Evolutionary conservation across 164 flowering plant genomes (phyloP), one percentile per base, ranked within the genome.

Genomic region (Magnolia changhungtana): DNA sequence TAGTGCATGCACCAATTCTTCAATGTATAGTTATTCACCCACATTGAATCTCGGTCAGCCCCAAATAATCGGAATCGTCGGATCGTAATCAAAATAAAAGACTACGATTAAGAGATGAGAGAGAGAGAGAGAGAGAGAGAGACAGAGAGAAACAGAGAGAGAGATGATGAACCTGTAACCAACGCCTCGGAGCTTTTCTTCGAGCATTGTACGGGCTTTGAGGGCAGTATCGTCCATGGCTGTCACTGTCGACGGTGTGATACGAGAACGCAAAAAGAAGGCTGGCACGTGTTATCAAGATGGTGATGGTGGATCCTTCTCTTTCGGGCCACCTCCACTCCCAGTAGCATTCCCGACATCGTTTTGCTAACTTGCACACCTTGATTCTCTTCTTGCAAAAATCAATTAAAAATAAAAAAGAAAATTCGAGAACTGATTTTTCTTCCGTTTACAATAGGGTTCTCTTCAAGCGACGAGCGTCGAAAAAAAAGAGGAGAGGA

Each of bases 271-370:
- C 50, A 37, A 50, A 50, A 69, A 27, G 65, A n/a, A 6, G 76
- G 73, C 16, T 73, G 63, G 7, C 70, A 76, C 20, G 50, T 31
- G 51, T 8, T 64, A 18, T 71, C 69, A 27, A 76, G 86, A 68
- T 67, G 81, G 21, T 50, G 64, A 71, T 73, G 81, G 21, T 59
- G 63, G 7, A 73, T 20, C 61, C 77, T 78, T 72, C 85, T 77
- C 68, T 83, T 76, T 21, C 80, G 69, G 8, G 84, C 82, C 68
- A 85, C 68, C 64, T 85, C 87, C 21, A 83, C 89, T 16, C 87
- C 89, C 8, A 86, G 87, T 4, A 85, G 70, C 85, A 77, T 81
- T 11, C 89, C 86, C 1, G 84, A 82, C 84, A 85, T 83, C 55
- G 31, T 52, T 14, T 52, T 52, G 13, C 59, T 52, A 52, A 14